Base-by-base conservation (phyloP, 208 protist species). In the Trypanosoma mega region DNA sequence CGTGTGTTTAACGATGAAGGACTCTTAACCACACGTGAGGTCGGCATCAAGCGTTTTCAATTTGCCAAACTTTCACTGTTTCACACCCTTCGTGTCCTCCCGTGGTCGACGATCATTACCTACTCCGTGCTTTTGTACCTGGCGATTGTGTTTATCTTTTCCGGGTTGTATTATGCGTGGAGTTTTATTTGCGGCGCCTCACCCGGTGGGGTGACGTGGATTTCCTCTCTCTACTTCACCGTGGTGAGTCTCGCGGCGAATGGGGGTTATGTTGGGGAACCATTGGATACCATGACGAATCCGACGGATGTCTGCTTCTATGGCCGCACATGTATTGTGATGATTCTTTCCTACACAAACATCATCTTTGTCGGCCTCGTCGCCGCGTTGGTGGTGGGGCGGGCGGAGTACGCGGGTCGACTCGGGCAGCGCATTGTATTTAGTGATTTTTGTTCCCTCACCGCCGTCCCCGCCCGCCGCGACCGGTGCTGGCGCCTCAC, bases 341-440 rank as follows among this genome's bases (percentile, higher is more conserved):
- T 87, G 82, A 31, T 78, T 29, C 80, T 81, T 53, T 87, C 78
- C 23, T 94, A 87, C 59, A 64, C 77, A 36, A 92, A 92, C 52
- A 94, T 94, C 36, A 55, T 94, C 56, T 90, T 94, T 36, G 87
- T 91, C 52, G 87, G 84, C 18, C 64, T 94, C 20, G 82, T 94
- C 29, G 87, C 84, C 8, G 80, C 87, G n/a, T 62, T 92, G 7
- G 74, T 94, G 14, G 84, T 94, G n/a, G 72, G 84, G 1, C 92
- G 92, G 78, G 84, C 82, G n/a, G 74, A 78, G 67, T 79, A 78
- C 67, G 80, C 76, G 3, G 77, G 68, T 24, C 78, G 76, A 30
- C 55, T 94, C 1, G 70, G 77, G 20, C 78, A 80, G 53, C 83
- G 87, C 57, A 82, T 94, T 47, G 78, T 91, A 43, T 94, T 92